phyloP scores from a whole-genome alignment of 495 filamentous ascomycete genomes.

The Neurospora terricola region DNA sequence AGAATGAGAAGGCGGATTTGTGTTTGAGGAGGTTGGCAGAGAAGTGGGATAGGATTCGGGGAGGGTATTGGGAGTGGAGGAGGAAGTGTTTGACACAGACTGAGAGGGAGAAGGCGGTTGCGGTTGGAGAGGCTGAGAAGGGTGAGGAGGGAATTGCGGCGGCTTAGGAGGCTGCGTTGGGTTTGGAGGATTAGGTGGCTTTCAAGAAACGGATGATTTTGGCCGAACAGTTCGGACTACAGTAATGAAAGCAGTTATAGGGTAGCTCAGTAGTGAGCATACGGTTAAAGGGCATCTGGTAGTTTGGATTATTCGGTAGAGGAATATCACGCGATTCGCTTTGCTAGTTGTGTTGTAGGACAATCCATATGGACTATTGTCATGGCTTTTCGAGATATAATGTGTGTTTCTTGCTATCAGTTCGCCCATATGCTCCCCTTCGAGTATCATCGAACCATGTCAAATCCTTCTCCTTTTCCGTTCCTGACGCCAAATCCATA shows the following conservation, averaged over 20 bases:
- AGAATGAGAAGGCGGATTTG: slow-evolving; percentile 47
- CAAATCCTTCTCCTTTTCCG: not conserved
- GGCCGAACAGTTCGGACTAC: not conserved
- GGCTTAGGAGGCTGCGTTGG: not conserved
- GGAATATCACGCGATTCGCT: not conserved
- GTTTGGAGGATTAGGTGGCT: not conserved
- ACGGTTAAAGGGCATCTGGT: not conserved
- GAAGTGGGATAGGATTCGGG: slow-evolving; percentile 83
- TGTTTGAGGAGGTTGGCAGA: slow-evolving; percentile 64
- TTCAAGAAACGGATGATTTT: not conserved
- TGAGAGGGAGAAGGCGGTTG: not conserved
- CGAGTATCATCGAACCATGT: not conserved
- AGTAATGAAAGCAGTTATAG: not conserved
- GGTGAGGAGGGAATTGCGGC: not conserved
- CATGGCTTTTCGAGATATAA: not conserved
- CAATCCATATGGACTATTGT: not conserved
- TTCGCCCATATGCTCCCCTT: not conserved
- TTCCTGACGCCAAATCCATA: not conserved
- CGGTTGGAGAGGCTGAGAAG: not conserved
- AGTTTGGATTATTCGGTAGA: not conserved
- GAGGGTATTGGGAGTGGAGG: slow-evolving; percentile 86
- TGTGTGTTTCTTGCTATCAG: not conserved
- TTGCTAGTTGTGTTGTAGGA: not conserved
- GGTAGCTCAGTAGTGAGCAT: not conserved
- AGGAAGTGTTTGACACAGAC: slow-evolving; percentile 26